A percentile compares a stretch with the other conserved stretches of the same genome.
Conservation (phyloP, 441 rosid species). For the Pelargonium myrrhifolium region DNA sequence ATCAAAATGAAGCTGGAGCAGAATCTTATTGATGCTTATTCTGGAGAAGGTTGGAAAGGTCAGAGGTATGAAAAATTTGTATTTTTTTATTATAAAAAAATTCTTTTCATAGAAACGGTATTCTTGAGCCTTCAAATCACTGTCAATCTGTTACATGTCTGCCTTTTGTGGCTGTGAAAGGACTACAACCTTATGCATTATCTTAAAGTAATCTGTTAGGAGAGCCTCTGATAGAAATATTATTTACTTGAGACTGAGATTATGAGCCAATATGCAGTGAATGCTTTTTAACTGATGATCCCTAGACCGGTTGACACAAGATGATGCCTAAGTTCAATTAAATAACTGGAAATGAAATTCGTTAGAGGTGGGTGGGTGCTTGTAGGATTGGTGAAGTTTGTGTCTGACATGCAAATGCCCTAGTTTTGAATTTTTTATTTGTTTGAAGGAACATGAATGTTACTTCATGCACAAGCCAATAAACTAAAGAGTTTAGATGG, state of each 20-base stretch:
- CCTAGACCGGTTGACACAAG: background rate
- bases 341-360: background rate
- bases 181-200: background rate
- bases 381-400: background rate
- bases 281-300: background rate
- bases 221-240: no score
- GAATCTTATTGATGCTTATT: conserved; percentile 95
- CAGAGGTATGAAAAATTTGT: conserved; percentile 52
- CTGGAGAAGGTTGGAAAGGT: conserved; percentile 98
- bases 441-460: background rate
- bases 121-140: background rate
- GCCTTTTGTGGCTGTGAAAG: background rate
- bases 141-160: background rate
- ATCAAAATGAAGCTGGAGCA: conserved; percentile 94
- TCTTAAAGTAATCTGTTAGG: background rate
- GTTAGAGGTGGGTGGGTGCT: background rate
- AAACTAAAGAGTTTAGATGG: no score
- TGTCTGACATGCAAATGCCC: background rate
- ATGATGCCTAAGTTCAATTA: background rate
- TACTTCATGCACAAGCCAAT: no score
- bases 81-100: background rate
- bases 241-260: no score
- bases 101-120: no score
- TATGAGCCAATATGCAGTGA: background rate
- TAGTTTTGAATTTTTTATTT: background rate